Percentiles rank a stretch among this genome's conserved stretches.
These are phyloP conservation scores for Sarocladium brachiariae DNA, from an alignment of 2,329 filamentous ascomycete genomes.

Conservation along the genomic window DNA sequence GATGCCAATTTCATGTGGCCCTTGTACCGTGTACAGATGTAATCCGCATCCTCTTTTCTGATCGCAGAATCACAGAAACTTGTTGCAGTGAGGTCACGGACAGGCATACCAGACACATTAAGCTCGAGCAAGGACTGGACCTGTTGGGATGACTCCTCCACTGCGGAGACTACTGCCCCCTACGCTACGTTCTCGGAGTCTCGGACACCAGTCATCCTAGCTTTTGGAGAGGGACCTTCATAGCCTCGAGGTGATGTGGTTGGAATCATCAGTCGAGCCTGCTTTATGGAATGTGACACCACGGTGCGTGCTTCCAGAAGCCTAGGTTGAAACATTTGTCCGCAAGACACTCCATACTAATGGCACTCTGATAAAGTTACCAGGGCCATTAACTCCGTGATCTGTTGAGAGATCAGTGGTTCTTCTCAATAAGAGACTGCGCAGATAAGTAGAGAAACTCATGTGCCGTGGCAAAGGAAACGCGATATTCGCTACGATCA, in stretches of 20 bases:
- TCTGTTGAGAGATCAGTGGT: no score
- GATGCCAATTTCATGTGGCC: neutral
- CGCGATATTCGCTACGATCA: no score
- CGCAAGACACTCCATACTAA: neutral
- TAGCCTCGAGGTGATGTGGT: neutral
- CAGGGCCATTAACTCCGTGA: no score
- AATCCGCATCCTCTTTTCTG: neutral
- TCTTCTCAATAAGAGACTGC: no score
- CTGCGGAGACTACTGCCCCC: constrained; percentile 3
- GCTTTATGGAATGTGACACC: neutral
- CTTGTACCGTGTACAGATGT: no score
- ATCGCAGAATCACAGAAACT: neutral
- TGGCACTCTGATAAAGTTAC: neutral
- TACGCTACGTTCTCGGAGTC: constrained; percentile 4
- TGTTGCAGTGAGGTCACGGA: neutral
- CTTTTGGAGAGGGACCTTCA: neutral
- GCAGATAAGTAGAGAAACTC: no score
- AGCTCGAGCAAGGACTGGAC: neutral
- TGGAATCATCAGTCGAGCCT: neutral
- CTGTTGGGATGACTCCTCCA: constrained; percentile 6
- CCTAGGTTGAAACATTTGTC: no score
- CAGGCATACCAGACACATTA: neutral
- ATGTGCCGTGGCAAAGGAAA: no score
- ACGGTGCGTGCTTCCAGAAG: neutral
- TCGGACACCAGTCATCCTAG: neutral